Base-by-base conservation (phyloP, 306 rosid species). In the Quercus aquifolioides region DNA sequence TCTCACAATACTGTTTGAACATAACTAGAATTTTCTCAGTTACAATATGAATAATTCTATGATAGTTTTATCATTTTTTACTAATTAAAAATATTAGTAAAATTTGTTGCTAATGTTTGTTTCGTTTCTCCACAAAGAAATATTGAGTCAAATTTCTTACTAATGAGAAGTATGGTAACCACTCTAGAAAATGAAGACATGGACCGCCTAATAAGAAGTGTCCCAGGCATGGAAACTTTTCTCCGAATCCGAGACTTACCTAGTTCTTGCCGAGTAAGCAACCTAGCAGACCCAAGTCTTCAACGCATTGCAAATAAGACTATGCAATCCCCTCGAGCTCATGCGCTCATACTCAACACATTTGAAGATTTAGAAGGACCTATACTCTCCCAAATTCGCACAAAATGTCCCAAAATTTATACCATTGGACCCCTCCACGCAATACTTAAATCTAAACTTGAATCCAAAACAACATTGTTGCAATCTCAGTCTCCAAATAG, bases 311-410 rank as follows among this genome's bases (percentile, higher is more conserved):
- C 38, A 18, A 54, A 0, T 2, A 31, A 28, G 41, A 81, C 85
- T 62, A 31, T 19, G 1, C 73, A 83, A 51, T 43, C 85, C 10
- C 49, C 60, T 1, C 30, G 77, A 71, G 86, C 88, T 7, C 59
- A 75, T 11, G 88, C 85, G 1, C 2, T 88, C 3, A 83, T 92
- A 6, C 56, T 90, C 58, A 92, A 92, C 89, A 83, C 95, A 1
- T 90, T 86, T 19, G 91, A 92, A n/a, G 93, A 89, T 0, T 73
- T 90, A 23, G 97, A 92, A 65, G 80, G 75, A 4, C 87, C 92
- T 1, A 46, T 86, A 3, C 68, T 89, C 12, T 55, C 78, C 28
- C 78, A 76, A 0, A 59, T 89, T 0, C 81, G 83, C 3, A 78
- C 18, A 3, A 68, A 49, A 0, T 82, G 78, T 74, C 82, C 88